Evolutionary conservation across 2,329 filamentous ascomycete species (phyloP).

Genomic region (Trichoderma lentiforme): DNA sequence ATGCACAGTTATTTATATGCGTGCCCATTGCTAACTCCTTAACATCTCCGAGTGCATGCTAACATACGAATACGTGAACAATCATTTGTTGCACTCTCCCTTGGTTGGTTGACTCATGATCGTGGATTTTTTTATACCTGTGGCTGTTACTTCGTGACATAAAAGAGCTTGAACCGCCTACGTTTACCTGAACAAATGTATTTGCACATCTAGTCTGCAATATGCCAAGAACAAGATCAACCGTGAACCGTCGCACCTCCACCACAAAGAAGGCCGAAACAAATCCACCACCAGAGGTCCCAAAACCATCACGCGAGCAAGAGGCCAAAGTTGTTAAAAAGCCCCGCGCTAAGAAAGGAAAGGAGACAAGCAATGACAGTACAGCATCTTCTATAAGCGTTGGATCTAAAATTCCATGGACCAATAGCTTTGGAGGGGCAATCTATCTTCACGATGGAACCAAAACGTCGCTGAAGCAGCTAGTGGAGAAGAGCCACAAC

Average conservation of each 20-base stretch:
- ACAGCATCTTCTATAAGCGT: not conserved
- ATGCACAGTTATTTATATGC: not conserved
- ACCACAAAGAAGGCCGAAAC: not conserved
- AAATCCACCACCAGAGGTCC: not conserved
- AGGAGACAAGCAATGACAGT: not conserved
- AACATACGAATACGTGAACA: not conserved
- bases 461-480: not conserved
- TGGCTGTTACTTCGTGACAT: accelerated
- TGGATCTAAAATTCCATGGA: not conserved
- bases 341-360: not conserved
- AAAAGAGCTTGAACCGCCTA: not conserved
- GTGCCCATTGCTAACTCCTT: not conserved
- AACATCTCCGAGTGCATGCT: not conserved
- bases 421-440: not conserved
- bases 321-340: not conserved
- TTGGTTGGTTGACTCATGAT: not conserved
- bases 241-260: not conserved
- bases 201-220: not conserved
- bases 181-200: not conserved
- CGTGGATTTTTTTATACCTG: not conserved
- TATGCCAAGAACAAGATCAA: not conserved
- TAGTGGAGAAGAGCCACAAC: not conserved
- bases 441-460: not conserved
- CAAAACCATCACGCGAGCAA: not conserved
- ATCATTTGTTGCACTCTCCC: not conserved